Evolutionary conservation across 2,329 filamentous ascomycete genomes (phyloP).

Genomic region (Beauveria caledonica): DNA sequence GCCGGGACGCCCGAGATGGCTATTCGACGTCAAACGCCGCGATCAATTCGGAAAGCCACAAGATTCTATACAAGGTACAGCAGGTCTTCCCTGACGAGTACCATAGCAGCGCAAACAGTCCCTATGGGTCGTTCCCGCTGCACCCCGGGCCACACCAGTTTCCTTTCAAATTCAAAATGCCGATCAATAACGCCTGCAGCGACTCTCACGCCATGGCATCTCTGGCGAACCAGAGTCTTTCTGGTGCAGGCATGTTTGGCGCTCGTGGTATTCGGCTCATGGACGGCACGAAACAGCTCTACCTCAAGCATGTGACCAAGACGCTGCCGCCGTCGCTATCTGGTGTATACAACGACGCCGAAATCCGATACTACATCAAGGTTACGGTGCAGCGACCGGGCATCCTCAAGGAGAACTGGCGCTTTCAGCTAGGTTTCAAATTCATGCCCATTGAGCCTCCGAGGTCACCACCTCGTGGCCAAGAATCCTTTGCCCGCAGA

Average conservation of each 20-base stretch:
- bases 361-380: constrained; percentile 92
- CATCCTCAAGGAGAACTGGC: constrained; percentile 84
- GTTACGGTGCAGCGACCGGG: constrained; percentile 86
- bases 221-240: constrained; percentile 40
- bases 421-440: constrained; percentile 61
- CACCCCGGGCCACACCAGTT: constrained; percentile 66
- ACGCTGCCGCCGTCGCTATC: constrained; percentile 83
- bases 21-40: constrained; percentile 14
- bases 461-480: constrained; percentile 53
- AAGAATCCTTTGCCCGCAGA: constrained; percentile 79
- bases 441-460: constrained; percentile 92
- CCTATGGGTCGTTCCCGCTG: constrained; percentile 47
- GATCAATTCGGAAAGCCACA: constrained; percentile 51
- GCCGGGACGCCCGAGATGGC: constrained; percentile 29
- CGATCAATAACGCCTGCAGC: constrained; percentile 67
- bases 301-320: constrained; percentile 65
- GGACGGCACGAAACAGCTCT: constrained; percentile 54
- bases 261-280: constrained; percentile 46
- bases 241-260: constrained; percentile 44
- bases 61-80: constrained; percentile 67
- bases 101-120: constrained; percentile 29
- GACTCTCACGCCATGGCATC: constrained; percentile 41
- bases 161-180: constrained; percentile 69
- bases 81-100: constrained; percentile 61
- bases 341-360: constrained; percentile 79